Base-by-base conservation (phyloP, 495 filamentous ascomycete species). In the Penicillium nucicola region DNA sequence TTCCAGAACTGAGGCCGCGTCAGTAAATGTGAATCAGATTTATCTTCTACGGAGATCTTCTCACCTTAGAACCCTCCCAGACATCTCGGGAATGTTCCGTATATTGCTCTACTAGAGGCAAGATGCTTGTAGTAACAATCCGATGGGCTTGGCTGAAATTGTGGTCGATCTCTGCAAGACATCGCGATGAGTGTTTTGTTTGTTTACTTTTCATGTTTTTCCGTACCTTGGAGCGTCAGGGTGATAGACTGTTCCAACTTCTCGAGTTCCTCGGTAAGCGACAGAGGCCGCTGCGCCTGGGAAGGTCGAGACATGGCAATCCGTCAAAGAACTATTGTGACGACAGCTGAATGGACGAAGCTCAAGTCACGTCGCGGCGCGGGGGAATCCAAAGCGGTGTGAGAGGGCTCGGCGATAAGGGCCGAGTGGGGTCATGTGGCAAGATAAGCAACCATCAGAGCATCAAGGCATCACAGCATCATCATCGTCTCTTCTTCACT, bases 141-240 rank as follows among this genome's bases (percentile, higher is more conserved):
- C 92, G 87, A 67, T 98, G 93, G 17, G 93, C 92, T 61, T 89
- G 89, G 70, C 88, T 96, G 70, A 98, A 98, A 61, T 98, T 98
- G 68, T 90, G 86, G 67, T 98, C 93, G 71, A 98, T 98, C 72
- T 98, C 93, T 95, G 50, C 10, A 33, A n/a, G 6, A 42, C n/a
- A 45, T 20, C 34, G 22, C 11, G 19, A 39, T 65, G 19, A 57
- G 48, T 19, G 36, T 35, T 22, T 4, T 52, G 38, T 49, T 55
- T 53, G 55, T 58, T 61, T 48, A 56, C 44, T 48, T 33, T 30
- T 38, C 7, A 8, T 9, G 18, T 23, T 20, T 32, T 12, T 40
- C 44, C 70, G 55, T 66, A 88, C 90, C 90, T 85, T 98, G 93
- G 0, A 98, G 78, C 3, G 93, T 97, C 33, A 97, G 79, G 12